phyloP scores from a whole-genome alignment of 139 green algal species.

The Eudorina sp. region DNA sequence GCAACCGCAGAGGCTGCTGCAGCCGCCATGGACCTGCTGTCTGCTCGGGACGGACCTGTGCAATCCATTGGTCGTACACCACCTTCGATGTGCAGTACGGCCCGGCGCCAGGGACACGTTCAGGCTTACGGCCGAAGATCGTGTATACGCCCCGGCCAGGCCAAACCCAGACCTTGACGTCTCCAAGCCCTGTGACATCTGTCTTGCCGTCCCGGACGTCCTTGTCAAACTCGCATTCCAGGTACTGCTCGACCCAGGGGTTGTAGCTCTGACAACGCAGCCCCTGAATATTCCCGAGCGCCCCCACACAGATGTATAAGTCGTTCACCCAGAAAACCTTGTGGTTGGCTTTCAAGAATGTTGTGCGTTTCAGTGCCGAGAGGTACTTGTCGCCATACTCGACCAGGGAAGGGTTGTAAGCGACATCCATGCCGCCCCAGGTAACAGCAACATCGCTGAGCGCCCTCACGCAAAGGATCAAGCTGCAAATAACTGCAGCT shows the following conservation, averaged over 20 bases:
- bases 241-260: slow-evolving; percentile 47
- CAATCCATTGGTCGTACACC: slow-evolving; percentile 63
- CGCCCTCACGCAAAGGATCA: not conserved
- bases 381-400: slow-evolving; percentile 43
- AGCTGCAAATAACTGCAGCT: not conserved
- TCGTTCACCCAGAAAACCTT: slow-evolving; percentile 61
- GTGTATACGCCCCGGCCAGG: slow-evolving; percentile 56
- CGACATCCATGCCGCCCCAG: not conserved
- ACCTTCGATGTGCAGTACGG: slow-evolving; percentile 38
- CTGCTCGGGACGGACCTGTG: slow-evolving; percentile 25
- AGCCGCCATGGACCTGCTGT: slow-evolving; percentile 32
- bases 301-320: slow-evolving; percentile 55
- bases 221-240: slow-evolving; percentile 56
- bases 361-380: slow-evolving; percentile 49
- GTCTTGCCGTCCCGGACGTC: slow-evolving; percentile 52
- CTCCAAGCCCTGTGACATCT: slow-evolving; percentile 55
- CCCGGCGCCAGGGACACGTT: not conserved
- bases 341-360: not conserved
- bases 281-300: not conserved
- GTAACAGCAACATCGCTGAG: not conserved
- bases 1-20: slow-evolving; percentile 40
- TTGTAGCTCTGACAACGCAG: slow-evolving; percentile 49
- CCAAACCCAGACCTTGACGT: slow-evolving; percentile 63
- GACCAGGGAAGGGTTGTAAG: slow-evolving; percentile 62
- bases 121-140: slow-evolving; percentile 61